These are phyloP conservation scores for Fomitopsis serialis DNA, from an alignment of 768 basidiomycete genomes.

Conservation along the genomic window DNA sequence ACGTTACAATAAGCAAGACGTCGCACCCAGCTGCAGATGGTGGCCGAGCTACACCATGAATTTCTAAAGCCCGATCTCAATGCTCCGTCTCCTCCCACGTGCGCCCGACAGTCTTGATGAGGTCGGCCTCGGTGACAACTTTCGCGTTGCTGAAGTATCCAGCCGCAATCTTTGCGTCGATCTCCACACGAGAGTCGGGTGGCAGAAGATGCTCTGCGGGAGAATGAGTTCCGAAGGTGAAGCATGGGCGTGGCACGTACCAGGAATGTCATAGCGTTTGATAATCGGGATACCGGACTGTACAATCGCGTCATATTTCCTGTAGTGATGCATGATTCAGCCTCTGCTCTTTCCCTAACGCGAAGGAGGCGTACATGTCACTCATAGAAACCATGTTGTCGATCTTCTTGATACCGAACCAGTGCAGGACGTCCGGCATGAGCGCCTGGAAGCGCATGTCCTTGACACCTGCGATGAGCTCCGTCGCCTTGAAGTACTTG, in stretches of 20 bases:
- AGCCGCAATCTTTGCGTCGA: conserved; percentile 93
- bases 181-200: conserved; percentile 87
- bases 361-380: conserved; percentile 51
- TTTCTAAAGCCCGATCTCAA: conserved; percentile 30
- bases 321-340: conserved; percentile 19
- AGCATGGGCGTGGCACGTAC: too few species aligned
- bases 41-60: too few species aligned
- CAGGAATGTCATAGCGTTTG: conserved; percentile 84
- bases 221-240: not conserved
- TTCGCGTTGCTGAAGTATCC: conserved; percentile 88
- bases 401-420: conserved; percentile 88
- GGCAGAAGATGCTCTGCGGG: conserved; percentile 76
- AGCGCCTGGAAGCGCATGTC: conserved; percentile 93
- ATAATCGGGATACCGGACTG: conserved; percentile 80
- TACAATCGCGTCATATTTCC: conserved; percentile 95
- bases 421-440: conserved; percentile 96
- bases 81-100: conserved; percentile 91
- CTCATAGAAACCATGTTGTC: conserved; percentile 90
- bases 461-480: conserved; percentile 90
- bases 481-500: conserved; percentile 92
- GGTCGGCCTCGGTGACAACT: conserved; percentile 69
- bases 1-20: not conserved
- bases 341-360: not conserved
- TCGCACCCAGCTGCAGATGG: too few species aligned
- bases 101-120: conserved; percentile 81